Base-by-base conservation (phyloP, 2,329 filamentous ascomycete species). In the Lizonia empirigonia region DNA sequence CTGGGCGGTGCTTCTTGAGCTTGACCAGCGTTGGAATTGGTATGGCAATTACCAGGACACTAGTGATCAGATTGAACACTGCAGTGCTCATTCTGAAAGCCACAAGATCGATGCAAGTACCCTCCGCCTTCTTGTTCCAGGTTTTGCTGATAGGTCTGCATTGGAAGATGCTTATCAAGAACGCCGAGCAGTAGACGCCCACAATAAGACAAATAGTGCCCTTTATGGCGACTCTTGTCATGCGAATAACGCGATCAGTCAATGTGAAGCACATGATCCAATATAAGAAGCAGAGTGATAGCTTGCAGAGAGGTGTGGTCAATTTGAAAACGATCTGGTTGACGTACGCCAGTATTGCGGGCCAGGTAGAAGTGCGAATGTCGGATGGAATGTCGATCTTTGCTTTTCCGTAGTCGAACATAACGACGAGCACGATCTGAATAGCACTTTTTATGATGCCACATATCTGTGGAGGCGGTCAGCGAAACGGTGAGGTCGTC, bases 251-350 rank as follows among this genome's bases (percentile, higher is more conserved):
- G 18, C 23, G 27, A 7, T 50, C 46, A 5, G 52, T 55, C 18
- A 42, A 55, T 9, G 46, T 55, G 7, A 37, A 50, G 26, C 46
- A 50, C 52, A 55, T 55, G n/a, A 10, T 15, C 12, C 52, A 47
- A 34, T 55, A 55, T 4, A 55, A 15, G 16, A 55, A 19, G 34
- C 47, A 55, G 19, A 55, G 42, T 1, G 52, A 55, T 7, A 55
- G 34, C 30, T 55, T 55, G 37, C 41, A 55, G 12, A 55, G 41
- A 12, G 52, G 52, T n/a, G 52, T 55, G 3, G 52, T 55, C 5
- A 55, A 42, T 18, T 55, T 55, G 38, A 55, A 55, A 37, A 55
- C 29, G 18, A 55, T 50, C 19, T 55, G 52, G 23, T 55, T 55
- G 27, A 51, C 44, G 34, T 50, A 55, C n/a, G 42, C 12, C 37